Evolutionary conservation across 2,329 filamentous ascomycete species (phyloP), one percentile per base, ranked within the genome.

Genomic region (Aspergillus intermedius): DNA sequence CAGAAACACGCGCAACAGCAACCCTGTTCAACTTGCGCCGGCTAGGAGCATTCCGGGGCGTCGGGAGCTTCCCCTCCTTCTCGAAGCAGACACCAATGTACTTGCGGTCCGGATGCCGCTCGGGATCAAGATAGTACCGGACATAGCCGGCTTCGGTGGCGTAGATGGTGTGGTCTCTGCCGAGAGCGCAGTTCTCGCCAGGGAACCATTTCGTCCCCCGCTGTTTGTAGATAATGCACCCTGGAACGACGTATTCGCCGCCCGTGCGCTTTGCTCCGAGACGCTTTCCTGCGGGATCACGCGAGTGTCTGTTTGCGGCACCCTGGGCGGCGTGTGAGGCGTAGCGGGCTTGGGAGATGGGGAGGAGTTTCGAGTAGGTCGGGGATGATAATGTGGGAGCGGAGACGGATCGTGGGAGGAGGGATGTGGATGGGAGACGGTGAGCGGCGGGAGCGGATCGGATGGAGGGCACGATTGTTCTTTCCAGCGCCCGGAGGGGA

Each of bases 211-310:
- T 81, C 3, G 93, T 94, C 60, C 93, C 93, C 62, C 91, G 86
- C 72, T 98, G 93, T 67, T 89, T 90, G 81, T 93, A 98, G 73
- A 98, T 87, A 71, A 98, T 98, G 76, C 95, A 97, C 47, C 93
- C 93, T 4, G 91, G 87, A 50, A 95, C 86, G 32, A 98, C 93
- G 69, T 86, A 95, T 75, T 96, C 87, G 67, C 91, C 91, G 69
- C 88, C 89, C 15, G 86, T 85, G 71, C 91, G 89, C 78, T 98
- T 98, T 4, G 91, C 91, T 58, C 93, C 93, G 58, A 98, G 75
- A 68, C 95, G 89, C 75, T 95, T 95, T 60, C 85, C 85, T 1
- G 84, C 77, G 3, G 83, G 82, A 60, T 86, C 79, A 63, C 84
- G 84, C 23, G 82, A 80, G 56, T 81, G 80, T 52, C 60, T 57